Conservation (phyloP, 257 asterid species). For the Solanum virginianum region DNA sequence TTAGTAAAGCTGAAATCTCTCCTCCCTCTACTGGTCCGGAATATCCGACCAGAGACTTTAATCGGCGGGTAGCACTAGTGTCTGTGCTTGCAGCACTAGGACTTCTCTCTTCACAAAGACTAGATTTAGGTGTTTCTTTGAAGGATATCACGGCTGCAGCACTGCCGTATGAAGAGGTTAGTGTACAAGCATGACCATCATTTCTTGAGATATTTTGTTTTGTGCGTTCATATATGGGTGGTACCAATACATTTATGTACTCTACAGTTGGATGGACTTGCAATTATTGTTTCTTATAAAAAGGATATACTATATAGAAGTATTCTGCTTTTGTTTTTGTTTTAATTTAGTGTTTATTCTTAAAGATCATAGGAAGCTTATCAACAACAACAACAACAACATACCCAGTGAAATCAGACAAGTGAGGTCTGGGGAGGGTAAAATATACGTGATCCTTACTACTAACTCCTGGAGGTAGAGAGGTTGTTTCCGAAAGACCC, state of each 20-base stretch:
- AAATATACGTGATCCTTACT: no score
- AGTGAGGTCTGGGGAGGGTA: no score
- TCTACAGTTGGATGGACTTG: neutral
- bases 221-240: neutral
- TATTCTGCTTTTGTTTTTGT: neutral
- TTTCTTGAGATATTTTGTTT: neutral
- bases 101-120: slow-evolving; percentile 45
- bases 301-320: neutral
- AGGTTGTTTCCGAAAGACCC: no score
- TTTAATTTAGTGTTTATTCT: neutral
- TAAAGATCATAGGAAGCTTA: neutral
- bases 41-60: slow-evolving; percentile 59
- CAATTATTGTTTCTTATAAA: neutral
- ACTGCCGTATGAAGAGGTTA: slow-evolving; percentile 86
- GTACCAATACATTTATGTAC: neutral
- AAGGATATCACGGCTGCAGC: slow-evolving; percentile 79
- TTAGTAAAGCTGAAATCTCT: slow-evolving; percentile 2
- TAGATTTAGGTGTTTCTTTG: slow-evolving; percentile 75
- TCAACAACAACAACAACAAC: neutral
- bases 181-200: neutral
- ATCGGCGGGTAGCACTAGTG: slow-evolving; percentile 51
- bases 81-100: slow-evolving; percentile 65
- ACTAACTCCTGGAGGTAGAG: no score
- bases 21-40: slow-evolving; percentile 42
- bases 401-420: no score